A percentile compares a stretch with the other conserved stretches of the same genome.
These are phyloP conservation scores for Populus hybrid DNA, from an alignment of 441 rosid genomes.

Conservation along the genomic window DNA sequence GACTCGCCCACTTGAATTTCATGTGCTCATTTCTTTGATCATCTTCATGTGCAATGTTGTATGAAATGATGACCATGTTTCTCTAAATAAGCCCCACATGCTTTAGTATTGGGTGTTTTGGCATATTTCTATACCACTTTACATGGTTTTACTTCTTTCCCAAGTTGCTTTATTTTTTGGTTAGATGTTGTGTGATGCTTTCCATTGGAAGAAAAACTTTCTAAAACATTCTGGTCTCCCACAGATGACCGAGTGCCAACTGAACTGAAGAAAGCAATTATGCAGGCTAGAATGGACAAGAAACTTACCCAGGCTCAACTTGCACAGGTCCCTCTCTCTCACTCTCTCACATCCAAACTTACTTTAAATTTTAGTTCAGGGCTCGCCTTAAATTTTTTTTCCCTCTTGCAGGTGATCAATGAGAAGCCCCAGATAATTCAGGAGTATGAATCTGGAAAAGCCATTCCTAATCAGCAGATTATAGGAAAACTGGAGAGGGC, in stretches of 20 bases:
- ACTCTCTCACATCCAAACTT: no score
- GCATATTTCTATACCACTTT: no score
- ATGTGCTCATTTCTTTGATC: background rate
- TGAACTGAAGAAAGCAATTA: slow-evolving; percentile 84
- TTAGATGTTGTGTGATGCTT: no score
- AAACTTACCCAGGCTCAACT: slow-evolving; percentile 85
- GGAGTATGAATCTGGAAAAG: slow-evolving; percentile 95
- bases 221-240: background rate
- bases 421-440: slow-evolving; percentile 96
- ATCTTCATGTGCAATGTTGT: background rate
- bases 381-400: background rate
- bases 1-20: background rate
- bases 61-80: no score
- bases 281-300: slow-evolving; percentile 83
- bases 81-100: no score
- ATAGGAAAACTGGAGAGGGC: slow-evolving; percentile 84
- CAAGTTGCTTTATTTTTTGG: background rate
- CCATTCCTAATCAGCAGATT: slow-evolving; percentile 93
- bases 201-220: background rate
- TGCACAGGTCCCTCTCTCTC: slow-evolving; percentile 51
- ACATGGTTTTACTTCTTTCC: background rate
- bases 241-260: slow-evolving; percentile 77
- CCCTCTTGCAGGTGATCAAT: slow-evolving; percentile 57
- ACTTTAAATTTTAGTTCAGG: background rate
- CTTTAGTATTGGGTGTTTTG: no score